Evolutionary conservation across 495 filamentous ascomycete species (phyloP).

Genomic region (Hypomontagnella monticulosa): DNA sequence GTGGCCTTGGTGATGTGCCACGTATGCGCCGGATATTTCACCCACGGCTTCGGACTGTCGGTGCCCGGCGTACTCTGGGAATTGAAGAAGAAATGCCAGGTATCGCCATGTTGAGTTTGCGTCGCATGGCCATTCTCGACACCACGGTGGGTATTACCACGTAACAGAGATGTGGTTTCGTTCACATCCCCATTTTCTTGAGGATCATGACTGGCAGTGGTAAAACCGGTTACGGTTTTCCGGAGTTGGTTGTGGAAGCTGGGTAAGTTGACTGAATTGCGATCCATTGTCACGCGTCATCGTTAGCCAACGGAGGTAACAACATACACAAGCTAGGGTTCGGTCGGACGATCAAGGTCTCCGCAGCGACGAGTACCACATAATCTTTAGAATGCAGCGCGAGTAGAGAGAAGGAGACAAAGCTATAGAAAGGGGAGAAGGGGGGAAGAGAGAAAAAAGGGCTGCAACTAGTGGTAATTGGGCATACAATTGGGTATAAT

Average conservation of each 20-base stretch:
- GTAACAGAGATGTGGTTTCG: constrained; percentile 50
- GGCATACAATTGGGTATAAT: not conserved
- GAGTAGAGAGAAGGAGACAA: constrained; percentile 4
- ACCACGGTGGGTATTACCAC: constrained; percentile 16
- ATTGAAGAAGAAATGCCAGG: constrained; percentile 57
- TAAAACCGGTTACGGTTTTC: constrained; percentile 39
- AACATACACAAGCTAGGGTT: constrained; percentile 1
- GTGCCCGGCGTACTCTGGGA: constrained; percentile 56
- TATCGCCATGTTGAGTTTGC: constrained; percentile 39
- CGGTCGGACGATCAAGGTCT: constrained; percentile 14
- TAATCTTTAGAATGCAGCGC: constrained; percentile 17
- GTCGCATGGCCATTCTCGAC: constrained; percentile 18
- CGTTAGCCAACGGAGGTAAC: constrained; percentile 34
- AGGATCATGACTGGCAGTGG: constrained; percentile 13
- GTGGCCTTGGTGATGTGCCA: constrained; percentile 64
- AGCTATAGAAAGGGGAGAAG: not conserved
- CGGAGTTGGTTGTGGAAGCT: constrained; percentile 43
- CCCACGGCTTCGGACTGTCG: constrained; percentile 60
- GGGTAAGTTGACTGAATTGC: constrained; percentile 39
- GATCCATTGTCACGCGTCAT: constrained; percentile 43
- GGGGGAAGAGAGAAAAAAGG: not conserved
- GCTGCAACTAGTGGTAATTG: too few relatives aligned
- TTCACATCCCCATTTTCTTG: constrained; percentile 37
- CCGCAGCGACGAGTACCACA: constrained; percentile 22
- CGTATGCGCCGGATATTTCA: constrained; percentile 64